Evolutionary conservation across 129 eudicot genomes (phyloP).

Genomic region (Flaveria bidentis): DNA sequence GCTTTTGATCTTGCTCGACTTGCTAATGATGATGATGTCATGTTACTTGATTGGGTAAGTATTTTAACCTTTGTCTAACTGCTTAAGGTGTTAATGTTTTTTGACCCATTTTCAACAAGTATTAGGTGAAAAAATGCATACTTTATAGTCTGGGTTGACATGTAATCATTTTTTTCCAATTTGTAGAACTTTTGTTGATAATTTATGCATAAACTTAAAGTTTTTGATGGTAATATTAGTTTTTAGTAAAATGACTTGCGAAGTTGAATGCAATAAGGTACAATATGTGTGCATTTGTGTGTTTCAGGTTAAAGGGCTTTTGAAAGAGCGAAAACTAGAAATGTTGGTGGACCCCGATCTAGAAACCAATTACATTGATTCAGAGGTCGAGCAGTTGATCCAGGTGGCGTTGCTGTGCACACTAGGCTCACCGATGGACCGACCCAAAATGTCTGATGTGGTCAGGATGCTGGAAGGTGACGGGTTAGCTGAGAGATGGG

Average conservation of each 20-base stretch:
- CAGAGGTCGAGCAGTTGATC: constrained; percentile 77
- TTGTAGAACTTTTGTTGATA: background rate
- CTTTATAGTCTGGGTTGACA: background rate
- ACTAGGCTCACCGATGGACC: constrained; percentile 72
- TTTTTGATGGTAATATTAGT: background rate
- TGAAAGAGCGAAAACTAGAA: constrained; percentile 75
- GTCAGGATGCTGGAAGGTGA: constrained; percentile 95
- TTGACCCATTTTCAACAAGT: background rate
- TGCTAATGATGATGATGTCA: constrained; percentile 82
- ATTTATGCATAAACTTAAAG: background rate
- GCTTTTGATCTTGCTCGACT: constrained; percentile 88
- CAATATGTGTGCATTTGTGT: background rate
- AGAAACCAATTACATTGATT: constrained; percentile 56
- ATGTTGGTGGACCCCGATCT: constrained; percentile 85
- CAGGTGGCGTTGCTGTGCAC: constrained; percentile 85
- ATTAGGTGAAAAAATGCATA: background rate
- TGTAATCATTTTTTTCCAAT: background rate
- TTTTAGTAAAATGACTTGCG: background rate
- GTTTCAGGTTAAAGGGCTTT: constrained; percentile 80
- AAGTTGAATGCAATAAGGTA: background rate
- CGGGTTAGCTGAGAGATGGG: constrained; percentile 89
- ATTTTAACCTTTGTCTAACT: background rate
- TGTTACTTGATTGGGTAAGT: constrained; percentile 88
- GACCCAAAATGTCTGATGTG: constrained; percentile 92
- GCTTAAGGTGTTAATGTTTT: background rate